Conservation (phyloP, 176 grass and related monocot species). For the Bromus sterilis region DNA sequence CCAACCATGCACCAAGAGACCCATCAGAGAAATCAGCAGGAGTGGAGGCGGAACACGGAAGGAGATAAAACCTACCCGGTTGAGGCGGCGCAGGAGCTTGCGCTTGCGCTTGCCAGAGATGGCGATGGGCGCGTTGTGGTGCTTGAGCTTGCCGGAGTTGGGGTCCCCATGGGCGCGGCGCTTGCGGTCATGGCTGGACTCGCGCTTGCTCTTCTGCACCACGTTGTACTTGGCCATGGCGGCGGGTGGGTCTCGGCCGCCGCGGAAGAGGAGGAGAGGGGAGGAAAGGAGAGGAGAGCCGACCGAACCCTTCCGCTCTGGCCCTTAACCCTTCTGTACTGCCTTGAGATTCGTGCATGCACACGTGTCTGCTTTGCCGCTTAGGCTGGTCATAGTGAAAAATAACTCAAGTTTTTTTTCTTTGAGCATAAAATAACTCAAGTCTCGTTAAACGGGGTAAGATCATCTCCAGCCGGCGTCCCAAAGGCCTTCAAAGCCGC, state of each 20-base stretch:
- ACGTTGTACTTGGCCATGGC: conserved; percentile 60
- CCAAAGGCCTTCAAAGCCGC: no score
- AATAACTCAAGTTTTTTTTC: no score
- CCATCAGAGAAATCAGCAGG: not conserved
- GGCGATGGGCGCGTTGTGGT: conserved; percentile 31
- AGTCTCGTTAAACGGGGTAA: no score
- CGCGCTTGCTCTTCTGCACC: conserved; percentile 53
- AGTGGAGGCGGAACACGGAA: not conserved
- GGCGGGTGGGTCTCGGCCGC: conserved; percentile 12
- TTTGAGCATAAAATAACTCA: no score
- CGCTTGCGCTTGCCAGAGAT: conserved; percentile 58
- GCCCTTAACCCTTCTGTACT: conserved; percentile 2
- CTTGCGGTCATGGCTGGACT: conserved; percentile 43
- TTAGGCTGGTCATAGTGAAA: no score
- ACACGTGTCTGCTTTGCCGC: not conserved
- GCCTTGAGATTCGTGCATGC: conserved; percentile 1
- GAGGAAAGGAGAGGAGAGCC: not conserved
- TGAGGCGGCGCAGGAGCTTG: conserved; percentile 35
- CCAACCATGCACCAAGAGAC: not conserved
- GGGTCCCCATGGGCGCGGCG: conserved; percentile 44
- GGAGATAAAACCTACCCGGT: conserved; percentile 19
- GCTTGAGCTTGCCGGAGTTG: conserved; percentile 46
- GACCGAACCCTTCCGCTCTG: not conserved
- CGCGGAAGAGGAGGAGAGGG: conserved; percentile 1
- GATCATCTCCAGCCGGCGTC: no score